Evolutionary conservation across 352 stramenopile genomes (phyloP).

Genomic region (Globisporangium viniferum): DNA sequence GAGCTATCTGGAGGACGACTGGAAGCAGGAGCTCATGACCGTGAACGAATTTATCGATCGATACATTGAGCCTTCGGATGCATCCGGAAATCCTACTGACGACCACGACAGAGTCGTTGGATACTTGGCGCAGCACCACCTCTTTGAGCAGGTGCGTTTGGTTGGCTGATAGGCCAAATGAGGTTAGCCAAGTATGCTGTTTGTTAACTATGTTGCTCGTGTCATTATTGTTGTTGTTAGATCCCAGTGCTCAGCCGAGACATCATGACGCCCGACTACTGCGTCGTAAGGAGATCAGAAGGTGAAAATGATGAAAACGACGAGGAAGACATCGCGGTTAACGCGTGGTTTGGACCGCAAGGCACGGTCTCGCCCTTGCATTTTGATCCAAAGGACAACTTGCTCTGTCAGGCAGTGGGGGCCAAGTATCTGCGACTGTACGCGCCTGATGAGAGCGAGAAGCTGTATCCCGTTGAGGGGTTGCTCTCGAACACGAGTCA

Average conservation of each 20-base stretch:
- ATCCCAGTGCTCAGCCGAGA: constrained; percentile 76
- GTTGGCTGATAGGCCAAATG: background rate
- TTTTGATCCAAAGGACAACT: constrained; percentile 89
- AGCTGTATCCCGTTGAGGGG: constrained; percentile 82
- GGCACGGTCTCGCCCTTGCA: constrained; percentile 85
- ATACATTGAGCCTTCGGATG: constrained; percentile 31
- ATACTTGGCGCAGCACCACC: constrained; percentile 87
- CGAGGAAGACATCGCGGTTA: constrained; percentile 72
- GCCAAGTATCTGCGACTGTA: constrained; percentile 85
- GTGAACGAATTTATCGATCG: constrained; percentile 76
- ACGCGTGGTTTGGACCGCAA: constrained; percentile 85
- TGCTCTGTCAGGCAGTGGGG: constrained; percentile 85
- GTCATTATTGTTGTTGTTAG: constrained; percentile 24
- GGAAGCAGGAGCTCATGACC: constrained; percentile 77
- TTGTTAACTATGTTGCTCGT: background rate
- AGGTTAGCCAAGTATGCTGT: background rate
- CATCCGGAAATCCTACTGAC: background rate
- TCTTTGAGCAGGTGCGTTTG: constrained; percentile 84
- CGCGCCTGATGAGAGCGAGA: constrained; percentile 52
- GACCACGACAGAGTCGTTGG: constrained; percentile 23
- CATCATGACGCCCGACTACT: constrained; percentile 89
- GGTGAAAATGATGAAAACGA: constrained; percentile 29
- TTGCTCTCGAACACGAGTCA: constrained; percentile 85
- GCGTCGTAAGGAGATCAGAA: constrained; percentile 45
- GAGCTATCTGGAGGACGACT: constrained; percentile 79